phyloP scores from a whole-genome alignment of 371 early-diverging fungal genomes.

The Catenaria anguillulae region DNA sequence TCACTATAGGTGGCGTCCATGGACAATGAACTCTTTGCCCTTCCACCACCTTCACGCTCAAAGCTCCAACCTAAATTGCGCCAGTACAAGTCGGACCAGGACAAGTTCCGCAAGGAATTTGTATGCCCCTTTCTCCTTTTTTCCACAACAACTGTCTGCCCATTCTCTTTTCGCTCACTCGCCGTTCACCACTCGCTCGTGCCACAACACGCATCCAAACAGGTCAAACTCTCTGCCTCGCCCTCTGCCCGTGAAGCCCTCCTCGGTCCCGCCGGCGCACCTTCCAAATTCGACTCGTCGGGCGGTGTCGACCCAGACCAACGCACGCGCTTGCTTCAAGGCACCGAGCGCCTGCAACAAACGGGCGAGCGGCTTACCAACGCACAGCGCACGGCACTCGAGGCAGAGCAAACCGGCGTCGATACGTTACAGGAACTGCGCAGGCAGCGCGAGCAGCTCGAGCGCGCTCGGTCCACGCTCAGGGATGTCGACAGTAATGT shows the following conservation, averaged over 20 bases:
- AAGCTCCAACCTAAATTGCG: conserved; percentile 56
- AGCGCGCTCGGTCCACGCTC: conserved; percentile 69
- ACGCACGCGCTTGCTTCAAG: conserved; percentile 60
- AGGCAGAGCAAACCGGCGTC: conserved; percentile 73
- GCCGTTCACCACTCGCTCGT: not conserved
- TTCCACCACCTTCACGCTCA: conserved; percentile 46
- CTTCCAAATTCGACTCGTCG: not conserved
- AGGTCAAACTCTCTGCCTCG: not conserved
- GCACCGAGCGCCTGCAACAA: conserved; percentile 67
- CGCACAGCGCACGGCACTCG: conserved; percentile 75
- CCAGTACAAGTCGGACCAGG: conserved; percentile 58
- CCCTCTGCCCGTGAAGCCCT: conserved; percentile 23
- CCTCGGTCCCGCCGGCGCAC: conserved; percentile 14
- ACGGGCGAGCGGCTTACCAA: conserved; percentile 67
- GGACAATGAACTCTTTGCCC: conserved; percentile 73
- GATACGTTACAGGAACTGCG: conserved; percentile 63
- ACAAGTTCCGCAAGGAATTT: conserved; percentile 55
- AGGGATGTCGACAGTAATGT: conserved; percentile 76
- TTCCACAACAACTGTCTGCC: too few species aligned
- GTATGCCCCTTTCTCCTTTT: conserved; percentile 32
- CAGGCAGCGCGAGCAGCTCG: conserved; percentile 80
- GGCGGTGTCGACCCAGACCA: conserved; percentile 44
- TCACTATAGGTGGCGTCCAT: conserved; percentile 59
- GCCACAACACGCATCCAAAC: not conserved
- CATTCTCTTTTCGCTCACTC: not conserved